These are phyloP conservation scores for Pichia sp. DNA, from an alignment of 1,139 yeast genomes.

Conservation along the genomic window DNA sequence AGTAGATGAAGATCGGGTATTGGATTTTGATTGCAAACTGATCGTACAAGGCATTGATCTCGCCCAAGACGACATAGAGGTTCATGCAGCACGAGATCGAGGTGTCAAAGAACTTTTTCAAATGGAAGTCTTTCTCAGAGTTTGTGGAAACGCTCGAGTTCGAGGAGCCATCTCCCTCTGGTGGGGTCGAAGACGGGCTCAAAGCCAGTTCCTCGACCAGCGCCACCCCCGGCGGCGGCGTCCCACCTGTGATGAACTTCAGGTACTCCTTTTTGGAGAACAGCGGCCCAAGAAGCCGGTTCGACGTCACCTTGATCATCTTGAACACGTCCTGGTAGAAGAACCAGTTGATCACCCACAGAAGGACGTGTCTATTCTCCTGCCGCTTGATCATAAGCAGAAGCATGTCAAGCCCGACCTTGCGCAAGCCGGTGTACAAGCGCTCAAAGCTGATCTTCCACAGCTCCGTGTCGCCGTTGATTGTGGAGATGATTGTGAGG, in stretches of 20 bases:
- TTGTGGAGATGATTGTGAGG: slow-evolving; percentile 20
- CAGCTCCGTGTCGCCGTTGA: slow-evolving; percentile 17
- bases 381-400: slow-evolving; percentile 9
- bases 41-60: slow-evolving; percentile 25
- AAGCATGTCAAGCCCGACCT: slow-evolving; percentile 17
- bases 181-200: not conserved
- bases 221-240: not conserved
- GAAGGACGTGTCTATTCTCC: slow-evolving; percentile 5
- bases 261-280: slow-evolving; percentile 23
- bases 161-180: not conserved
- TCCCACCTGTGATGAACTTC: slow-evolving; percentile 1
- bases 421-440: slow-evolving; percentile 14
- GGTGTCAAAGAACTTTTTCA: slow-evolving; percentile 14
- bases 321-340: slow-evolving; percentile 25
- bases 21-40: slow-evolving; percentile 14
- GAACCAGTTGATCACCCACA: slow-evolving; percentile 23
- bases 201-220: not conserved
- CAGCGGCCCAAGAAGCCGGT: slow-evolving; percentile 21
- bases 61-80: slow-evolving; percentile 22
- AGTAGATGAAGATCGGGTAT: slow-evolving; percentile 13
- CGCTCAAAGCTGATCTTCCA: slow-evolving; percentile 23
- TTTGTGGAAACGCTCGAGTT: not conserved
- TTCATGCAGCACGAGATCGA: slow-evolving; percentile 21
- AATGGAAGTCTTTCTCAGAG: not conserved
- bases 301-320: slow-evolving; percentile 22